Percentiles rank a stretch among this genome's conserved stretches.
These are phyloP conservation scores for Citrus sinensis DNA, from an alignment of 345 rosid species.

Conservation along the genomic window DNA sequence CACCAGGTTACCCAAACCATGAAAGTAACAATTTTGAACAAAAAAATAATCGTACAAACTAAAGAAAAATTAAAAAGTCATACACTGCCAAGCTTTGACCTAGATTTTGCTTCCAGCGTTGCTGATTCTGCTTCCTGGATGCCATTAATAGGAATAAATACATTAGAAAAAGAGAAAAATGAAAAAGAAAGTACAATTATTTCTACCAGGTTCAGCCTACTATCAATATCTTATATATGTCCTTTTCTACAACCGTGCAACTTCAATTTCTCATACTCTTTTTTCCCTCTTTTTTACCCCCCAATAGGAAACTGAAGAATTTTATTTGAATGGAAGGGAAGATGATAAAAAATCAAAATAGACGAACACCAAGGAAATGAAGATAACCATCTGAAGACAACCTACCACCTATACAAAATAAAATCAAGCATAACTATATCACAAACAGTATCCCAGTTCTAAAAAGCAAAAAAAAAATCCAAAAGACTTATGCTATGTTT, in stretches of 20 bases:
- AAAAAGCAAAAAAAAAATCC: not conserved
- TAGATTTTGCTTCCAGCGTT: slow-evolving; percentile 78
- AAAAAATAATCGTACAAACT: slow-evolving; percentile 4
- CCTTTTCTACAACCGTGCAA: not conserved
- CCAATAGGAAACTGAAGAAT: not conserved
- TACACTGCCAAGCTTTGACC: slow-evolving; percentile 88
- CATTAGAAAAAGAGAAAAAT: slow-evolving; percentile 4
- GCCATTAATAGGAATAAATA: slow-evolving; percentile 17
- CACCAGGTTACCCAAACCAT: too few species aligned
- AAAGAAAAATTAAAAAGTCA: slow-evolving; percentile 31
- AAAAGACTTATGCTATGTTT: not conserved
- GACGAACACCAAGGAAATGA: not conserved
- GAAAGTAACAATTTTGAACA: not conserved
- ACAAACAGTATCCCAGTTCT: not conserved
- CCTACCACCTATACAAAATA: not conserved
- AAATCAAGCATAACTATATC: not conserved
- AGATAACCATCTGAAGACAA: not conserved
- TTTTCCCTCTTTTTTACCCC: too few species aligned
- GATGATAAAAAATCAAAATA: not conserved
- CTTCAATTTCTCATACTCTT: not conserved
- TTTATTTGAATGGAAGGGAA: not conserved
- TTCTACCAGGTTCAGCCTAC: not conserved
- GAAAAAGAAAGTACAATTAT: not conserved
- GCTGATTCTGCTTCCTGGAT: slow-evolving; percentile 90
- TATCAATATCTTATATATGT: not conserved